Conservation (phyloP, 176 grass and related monocot genomes). For the Areca catechu region DNA sequence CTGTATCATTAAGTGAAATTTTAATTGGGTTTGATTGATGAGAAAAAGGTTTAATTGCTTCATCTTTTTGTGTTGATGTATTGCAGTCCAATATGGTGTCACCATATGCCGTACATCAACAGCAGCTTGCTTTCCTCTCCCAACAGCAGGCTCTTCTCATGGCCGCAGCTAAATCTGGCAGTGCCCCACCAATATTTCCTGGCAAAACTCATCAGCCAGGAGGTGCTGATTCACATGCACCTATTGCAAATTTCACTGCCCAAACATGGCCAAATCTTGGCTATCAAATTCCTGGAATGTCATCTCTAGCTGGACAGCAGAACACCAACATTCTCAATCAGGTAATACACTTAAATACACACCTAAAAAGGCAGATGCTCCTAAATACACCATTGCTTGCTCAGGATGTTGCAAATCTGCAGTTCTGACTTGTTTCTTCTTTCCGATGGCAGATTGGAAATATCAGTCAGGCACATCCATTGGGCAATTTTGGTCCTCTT, state of each 20-base stretch:
- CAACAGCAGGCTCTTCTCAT: slow-evolving; percentile 31
- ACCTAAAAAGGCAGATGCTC: no score
- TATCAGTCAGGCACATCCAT: not conserved
- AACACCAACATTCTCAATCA: not conserved
- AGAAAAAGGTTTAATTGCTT: slow-evolving; percentile 1
- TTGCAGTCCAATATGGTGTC: slow-evolving; percentile 32
- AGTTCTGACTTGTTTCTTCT: not conserved
- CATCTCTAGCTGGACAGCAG: not conserved
- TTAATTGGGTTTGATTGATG: no score
- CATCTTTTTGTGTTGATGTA: slow-evolving; percentile 6
- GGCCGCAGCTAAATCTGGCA: slow-evolving; percentile 16
- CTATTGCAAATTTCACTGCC: not conserved
- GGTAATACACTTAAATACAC: not conserved
- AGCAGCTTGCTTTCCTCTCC: slow-evolving; percentile 24
- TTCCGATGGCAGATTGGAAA: slow-evolving; percentile 1
- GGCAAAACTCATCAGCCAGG: slow-evolving; percentile 6
- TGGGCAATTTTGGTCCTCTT: slow-evolving; percentile 15
- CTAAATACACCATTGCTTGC: no score
- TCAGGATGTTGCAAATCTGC: no score
- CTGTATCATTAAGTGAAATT: no score
- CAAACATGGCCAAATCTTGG: slow-evolving; percentile 25
- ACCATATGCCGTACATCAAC: slow-evolving; percentile 37
- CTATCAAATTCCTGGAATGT: slow-evolving; percentile 22
- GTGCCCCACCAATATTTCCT: not conserved
- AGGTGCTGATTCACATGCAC: slow-evolving; percentile 14